A percentile compares a stretch with the other conserved stretches of the same genome.
These are phyloP conservation scores for Penicillium cosmopolitanum DNA, from an alignment of 495 filamentous ascomycete species.

Conservation along the genomic window DNA sequence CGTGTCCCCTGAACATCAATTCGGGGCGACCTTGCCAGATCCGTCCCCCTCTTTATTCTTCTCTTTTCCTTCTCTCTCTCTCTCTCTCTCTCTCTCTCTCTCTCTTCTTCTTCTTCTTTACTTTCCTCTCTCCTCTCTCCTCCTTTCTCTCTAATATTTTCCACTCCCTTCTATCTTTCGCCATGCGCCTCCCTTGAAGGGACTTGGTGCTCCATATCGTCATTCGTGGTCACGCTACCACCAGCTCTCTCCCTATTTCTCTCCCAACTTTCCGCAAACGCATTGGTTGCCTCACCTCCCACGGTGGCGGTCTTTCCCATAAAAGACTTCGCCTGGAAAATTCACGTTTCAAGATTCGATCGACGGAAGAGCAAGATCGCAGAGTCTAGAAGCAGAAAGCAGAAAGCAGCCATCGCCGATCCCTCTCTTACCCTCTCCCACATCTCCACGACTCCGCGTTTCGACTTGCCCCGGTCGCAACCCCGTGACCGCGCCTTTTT, in stretches of 20 bases:
- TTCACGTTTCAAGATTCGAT: too few species aligned
- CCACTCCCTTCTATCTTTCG: constrained; percentile 15
- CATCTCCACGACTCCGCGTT: not conserved
- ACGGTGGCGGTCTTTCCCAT: too few species aligned
- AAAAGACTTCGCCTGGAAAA: too few species aligned
- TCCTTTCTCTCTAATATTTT: constrained; percentile 10
- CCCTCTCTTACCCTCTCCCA: not conserved
- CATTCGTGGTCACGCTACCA: constrained; percentile 45
- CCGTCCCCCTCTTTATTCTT: constrained; percentile 17
- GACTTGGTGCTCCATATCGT: constrained; percentile 40
- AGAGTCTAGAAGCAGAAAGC: too few species aligned
- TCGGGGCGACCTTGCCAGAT: constrained; percentile 37
- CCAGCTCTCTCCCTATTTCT: constrained; percentile 17
- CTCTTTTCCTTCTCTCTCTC: constrained; percentile 13
- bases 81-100: constrained; percentile 15
- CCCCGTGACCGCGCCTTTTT: constrained; percentile 13
- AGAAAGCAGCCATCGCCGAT: constrained; percentile 7
- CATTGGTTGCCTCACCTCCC: not conserved
- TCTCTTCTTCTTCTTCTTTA: constrained; percentile 17
- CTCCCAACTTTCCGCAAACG: not conserved
- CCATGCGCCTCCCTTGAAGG: constrained; percentile 45
- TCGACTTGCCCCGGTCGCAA: constrained; percentile 28
- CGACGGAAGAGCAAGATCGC: too few species aligned
- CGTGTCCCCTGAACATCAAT: constrained; percentile 33
- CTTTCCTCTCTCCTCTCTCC: constrained; percentile 7